Evolutionary conservation across 345 rosid species (phyloP).

Genomic region (Capsella bursapastoris): DNA sequence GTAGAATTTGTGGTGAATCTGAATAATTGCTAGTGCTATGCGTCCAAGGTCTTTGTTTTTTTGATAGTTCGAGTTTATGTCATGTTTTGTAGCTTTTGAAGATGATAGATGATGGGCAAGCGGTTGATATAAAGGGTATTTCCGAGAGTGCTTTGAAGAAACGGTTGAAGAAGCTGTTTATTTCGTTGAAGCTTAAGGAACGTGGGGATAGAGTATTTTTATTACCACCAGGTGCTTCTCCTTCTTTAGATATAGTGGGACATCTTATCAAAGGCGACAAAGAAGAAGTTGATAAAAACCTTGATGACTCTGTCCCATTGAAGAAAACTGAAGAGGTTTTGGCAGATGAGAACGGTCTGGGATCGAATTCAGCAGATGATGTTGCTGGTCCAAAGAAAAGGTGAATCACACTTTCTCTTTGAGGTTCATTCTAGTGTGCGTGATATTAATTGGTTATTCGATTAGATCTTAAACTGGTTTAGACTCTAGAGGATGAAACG

Average conservation of each 20-base stretch:
- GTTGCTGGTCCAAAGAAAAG: slow-evolving; percentile 66
- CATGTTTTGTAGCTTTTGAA: slow-evolving; percentile 60
- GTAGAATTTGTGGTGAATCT: not conserved
- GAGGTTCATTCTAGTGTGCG: slow-evolving; percentile 12
- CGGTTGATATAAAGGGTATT: slow-evolving; percentile 86
- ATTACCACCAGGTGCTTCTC: slow-evolving; percentile 52
- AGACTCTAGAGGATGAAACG: slow-evolving; percentile 10
- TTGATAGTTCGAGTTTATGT: not conserved
- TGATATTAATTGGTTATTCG: not conserved
- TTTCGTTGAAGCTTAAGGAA: slow-evolving; percentile 66
- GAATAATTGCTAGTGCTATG: not conserved
- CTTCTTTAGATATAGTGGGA: slow-evolving; percentile 66
- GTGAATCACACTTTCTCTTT: slow-evolving; percentile 40
- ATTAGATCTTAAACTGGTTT: not conserved
- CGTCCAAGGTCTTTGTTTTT: not conserved
- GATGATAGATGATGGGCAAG: slow-evolving; percentile 95
- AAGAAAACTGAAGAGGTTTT: slow-evolving; percentile 44
- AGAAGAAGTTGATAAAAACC: slow-evolving; percentile 48
- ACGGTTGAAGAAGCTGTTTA: slow-evolving; percentile 73
- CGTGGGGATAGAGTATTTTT: slow-evolving; percentile 74
- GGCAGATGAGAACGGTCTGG: slow-evolving; percentile 41
- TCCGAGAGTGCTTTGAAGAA: slow-evolving; percentile 64
- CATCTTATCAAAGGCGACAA: slow-evolving; percentile 53
- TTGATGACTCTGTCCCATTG: slow-evolving; percentile 36
- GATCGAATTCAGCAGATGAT: slow-evolving; percentile 49